Percentiles rank a stretch among this genome's conserved stretches.
Evolutionary conservation across 192 early-diverging fungal species (phyloP).

Genomic region (Powellomyces hirtus): DNA sequence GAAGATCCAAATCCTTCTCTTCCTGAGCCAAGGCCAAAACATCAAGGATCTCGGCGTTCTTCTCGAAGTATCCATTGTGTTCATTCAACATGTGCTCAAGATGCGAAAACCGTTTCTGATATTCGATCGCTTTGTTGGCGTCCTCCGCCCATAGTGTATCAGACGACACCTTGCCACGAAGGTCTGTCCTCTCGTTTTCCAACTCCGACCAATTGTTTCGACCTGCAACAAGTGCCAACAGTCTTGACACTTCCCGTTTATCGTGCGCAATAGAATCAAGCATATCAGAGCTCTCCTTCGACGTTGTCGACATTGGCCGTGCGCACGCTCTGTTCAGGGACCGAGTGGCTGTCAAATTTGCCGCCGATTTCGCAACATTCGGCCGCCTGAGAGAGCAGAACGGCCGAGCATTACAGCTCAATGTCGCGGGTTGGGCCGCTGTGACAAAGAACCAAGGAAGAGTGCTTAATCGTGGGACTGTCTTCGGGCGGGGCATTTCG

Average conservation of each 20-base stretch:
- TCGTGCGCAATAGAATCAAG: background rate
- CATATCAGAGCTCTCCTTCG: slow-evolving; percentile 1
- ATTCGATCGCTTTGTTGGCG: slow-evolving; percentile 33
- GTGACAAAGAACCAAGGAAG: too few species aligned
- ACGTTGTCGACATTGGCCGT: too few species aligned
- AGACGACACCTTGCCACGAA: background rate
- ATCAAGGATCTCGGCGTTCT: slow-evolving; percentile 19
- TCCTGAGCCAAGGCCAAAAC: slow-evolving; percentile 40
- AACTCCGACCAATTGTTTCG: background rate
- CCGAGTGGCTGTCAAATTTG: too few species aligned
- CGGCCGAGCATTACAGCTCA: too few species aligned
- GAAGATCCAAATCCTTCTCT: slow-evolving; percentile 33
- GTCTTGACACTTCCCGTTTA: background rate
- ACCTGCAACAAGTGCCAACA: background rate
- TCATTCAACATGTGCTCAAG: slow-evolving; percentile 33
- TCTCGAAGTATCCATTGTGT: slow-evolving; percentile 17
- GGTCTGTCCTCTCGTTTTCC: background rate
- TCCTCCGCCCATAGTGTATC: slow-evolving; percentile 40
- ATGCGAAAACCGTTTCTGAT: slow-evolving; percentile 35
- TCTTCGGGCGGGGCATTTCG: too few species aligned
- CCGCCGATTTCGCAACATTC: too few species aligned
- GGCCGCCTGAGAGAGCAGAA: too few species aligned
- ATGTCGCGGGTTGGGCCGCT: too few species aligned
- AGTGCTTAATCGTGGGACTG: too few species aligned
- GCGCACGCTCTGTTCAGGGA: too few species aligned